phyloP scores from a whole-genome alignment of 768 basidiomycete genomes.

The Tephrocybe sp. region DNA sequence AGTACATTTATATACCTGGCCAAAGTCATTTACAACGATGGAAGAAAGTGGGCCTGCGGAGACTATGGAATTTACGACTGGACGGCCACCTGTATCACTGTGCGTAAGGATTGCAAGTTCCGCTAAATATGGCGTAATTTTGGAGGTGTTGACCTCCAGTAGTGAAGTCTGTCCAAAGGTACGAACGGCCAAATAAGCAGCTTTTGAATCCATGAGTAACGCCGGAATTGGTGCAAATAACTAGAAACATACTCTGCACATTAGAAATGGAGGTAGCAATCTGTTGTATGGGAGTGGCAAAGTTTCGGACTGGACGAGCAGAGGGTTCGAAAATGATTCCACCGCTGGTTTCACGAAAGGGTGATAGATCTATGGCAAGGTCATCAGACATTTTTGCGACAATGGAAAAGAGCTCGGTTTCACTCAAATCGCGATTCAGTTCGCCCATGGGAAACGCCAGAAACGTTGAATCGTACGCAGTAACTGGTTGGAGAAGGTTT shows the following conservation, averaged over 20 bases:
- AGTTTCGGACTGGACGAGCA: slow-evolving; percentile 40
- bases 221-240: not conserved
- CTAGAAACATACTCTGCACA: slow-evolving; percentile 7
- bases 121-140: slow-evolving; percentile 17
- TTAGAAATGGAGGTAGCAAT: slow-evolving; percentile 34
- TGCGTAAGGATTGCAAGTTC: slow-evolving; percentile 38
- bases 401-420: slow-evolving; percentile 18
- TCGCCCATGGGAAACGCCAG: slow-evolving; percentile 67
- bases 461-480: slow-evolving; percentile 28
- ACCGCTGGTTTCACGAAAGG: slow-evolving; percentile 28
- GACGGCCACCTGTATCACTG: slow-evolving; percentile 37
- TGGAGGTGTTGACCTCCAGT: slow-evolving; percentile 26
- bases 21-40: slow-evolving; percentile 47
- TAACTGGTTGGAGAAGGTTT: slow-evolving; percentile 45
- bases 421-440: slow-evolving; percentile 58
- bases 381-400: not conserved
- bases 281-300: slow-evolving; percentile 70
- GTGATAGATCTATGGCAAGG: slow-evolving; percentile 15
- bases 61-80: slow-evolving; percentile 47
- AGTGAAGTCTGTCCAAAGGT: slow-evolving; percentile 45
- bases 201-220: slow-evolving; percentile 16
- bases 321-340: slow-evolving; percentile 37
- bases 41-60: slow-evolving; percentile 30
- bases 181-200: slow-evolving; percentile 38
- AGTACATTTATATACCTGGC: slow-evolving; percentile 47